phyloP scores from a whole-genome alignment of 106 monocot genomes.

The Apostasia shenzhenica region DNA sequence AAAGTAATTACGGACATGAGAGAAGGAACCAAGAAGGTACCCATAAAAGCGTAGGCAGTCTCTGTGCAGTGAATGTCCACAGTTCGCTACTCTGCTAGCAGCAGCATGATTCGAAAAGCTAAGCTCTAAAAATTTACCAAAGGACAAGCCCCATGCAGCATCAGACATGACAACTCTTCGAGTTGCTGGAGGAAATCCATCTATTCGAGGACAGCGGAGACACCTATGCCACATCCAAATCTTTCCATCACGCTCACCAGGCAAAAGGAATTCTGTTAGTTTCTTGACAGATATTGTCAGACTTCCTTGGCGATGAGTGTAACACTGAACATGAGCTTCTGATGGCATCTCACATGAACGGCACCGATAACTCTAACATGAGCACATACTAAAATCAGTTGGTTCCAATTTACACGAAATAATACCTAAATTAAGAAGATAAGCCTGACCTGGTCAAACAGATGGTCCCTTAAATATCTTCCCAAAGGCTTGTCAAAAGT shows the following conservation, averaged over 20 bases:
- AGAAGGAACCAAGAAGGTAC: slow-evolving; percentile 20
- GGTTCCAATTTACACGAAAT: neutral
- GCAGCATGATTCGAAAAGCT: slow-evolving; percentile 96
- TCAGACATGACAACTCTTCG: slow-evolving; percentile 88
- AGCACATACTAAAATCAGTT: neutral
- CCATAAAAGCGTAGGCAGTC: slow-evolving; percentile 96
- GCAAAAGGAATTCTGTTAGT: slow-evolving; percentile 34
- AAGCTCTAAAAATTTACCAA: slow-evolving; percentile 93
- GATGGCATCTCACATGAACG: slow-evolving; percentile 78
- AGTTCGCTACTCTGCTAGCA: slow-evolving; percentile 90
- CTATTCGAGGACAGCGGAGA: slow-evolving; percentile 46
- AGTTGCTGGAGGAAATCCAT: slow-evolving; percentile 68
- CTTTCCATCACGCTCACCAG: slow-evolving; percentile 75
- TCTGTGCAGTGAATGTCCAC: slow-evolving; percentile 93
- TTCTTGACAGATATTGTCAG: slow-evolving; percentile 82
- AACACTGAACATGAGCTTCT: slow-evolving; percentile 93
- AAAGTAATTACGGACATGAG: neutral
- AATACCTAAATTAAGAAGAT: slow-evolving; percentile 2
- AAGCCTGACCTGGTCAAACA: slow-evolving; percentile 73
- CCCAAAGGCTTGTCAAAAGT: slow-evolving; percentile 87
- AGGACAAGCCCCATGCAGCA: slow-evolving; percentile 93
- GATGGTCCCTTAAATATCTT: slow-evolving; percentile 74
- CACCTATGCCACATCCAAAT: slow-evolving; percentile 99
- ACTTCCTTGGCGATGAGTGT: slow-evolving; percentile 87
- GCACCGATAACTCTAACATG: slow-evolving; percentile 58